Evolutionary conservation across 2,329 filamentous ascomycete species (phyloP).

Genomic region (Helotiales sp.): DNA sequence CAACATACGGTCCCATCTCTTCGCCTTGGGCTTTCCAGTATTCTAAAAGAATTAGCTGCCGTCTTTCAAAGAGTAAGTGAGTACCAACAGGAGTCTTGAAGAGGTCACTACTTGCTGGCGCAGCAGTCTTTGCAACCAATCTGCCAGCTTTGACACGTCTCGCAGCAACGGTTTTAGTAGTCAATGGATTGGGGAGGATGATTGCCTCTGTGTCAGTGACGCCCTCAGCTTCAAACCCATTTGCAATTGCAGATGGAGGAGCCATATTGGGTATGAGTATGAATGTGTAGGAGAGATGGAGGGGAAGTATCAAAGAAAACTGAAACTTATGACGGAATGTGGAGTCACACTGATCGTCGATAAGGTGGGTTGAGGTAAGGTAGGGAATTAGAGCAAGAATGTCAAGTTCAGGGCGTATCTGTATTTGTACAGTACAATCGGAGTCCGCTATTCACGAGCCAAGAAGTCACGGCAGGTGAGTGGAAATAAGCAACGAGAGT

Average conservation of each 20-base stretch:
- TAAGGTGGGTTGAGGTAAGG: not conserved
- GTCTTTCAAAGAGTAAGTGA: not conserved
- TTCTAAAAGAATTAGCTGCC: conserved; percentile 45
- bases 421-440: not conserved
- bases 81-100: conserved; percentile 75
- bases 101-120: conserved; percentile 76
- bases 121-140: conserved; percentile 76
- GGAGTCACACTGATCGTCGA: not conserved
- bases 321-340: not conserved
- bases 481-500: not conserved
- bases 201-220: conserved; percentile 51
- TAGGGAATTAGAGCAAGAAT: too few species aligned
- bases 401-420: not conserved
- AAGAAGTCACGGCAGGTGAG: not conserved
- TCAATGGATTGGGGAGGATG: conserved; percentile 51
- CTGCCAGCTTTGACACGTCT: conserved; percentile 74
- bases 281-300: conserved; percentile 8
- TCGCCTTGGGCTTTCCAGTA: conserved; percentile 73
- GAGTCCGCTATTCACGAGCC: not conserved
- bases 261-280: conserved; percentile 35
- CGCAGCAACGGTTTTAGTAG: conserved; percentile 68
- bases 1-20: conserved; percentile 80
- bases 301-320: not conserved
- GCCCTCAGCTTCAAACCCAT: conserved; percentile 38
- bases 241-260: conserved; percentile 49